phyloP scores from a whole-genome alignment of 768 basidiomycete species.

The Auriscalpium microsporum region DNA sequence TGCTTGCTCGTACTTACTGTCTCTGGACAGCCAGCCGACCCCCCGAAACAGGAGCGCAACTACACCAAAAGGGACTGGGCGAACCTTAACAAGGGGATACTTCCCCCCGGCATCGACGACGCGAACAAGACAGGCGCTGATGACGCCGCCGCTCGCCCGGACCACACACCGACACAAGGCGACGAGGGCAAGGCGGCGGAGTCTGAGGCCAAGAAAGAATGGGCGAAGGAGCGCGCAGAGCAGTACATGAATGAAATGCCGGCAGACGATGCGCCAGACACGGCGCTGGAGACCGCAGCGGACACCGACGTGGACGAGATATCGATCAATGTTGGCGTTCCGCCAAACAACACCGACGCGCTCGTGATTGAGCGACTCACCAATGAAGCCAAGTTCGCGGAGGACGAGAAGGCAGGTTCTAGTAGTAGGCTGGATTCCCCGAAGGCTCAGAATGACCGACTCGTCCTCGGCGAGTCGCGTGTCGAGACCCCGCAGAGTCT shows the following conservation, averaged over 20 bases:
- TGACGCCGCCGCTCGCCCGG: background rate
- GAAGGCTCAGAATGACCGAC: too few relatives aligned
- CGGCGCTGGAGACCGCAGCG: background rate
- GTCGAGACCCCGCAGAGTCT: background rate
- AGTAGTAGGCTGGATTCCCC: too few relatives aligned
- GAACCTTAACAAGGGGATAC: background rate
- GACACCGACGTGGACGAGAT: background rate
- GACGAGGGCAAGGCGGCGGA: background rate
- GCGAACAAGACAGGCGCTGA: background rate
- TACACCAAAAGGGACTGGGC: slow-evolving; percentile 34
- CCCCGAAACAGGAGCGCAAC: slow-evolving; percentile 40
- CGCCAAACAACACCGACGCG: background rate
- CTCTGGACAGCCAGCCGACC: slow-evolving; percentile 40
- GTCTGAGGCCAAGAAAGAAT: slow-evolving; percentile 29
- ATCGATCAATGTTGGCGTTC: background rate
- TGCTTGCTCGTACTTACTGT: slow-evolving; percentile 74
- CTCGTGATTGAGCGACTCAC: background rate
- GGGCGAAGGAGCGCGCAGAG: slow-evolving; percentile 39
- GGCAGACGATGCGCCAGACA: slow-evolving; percentile 24
- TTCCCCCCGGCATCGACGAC: background rate
- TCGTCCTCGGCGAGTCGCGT: background rate
- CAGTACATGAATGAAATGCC: slow-evolving; percentile 42
- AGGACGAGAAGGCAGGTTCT: too few relatives aligned
- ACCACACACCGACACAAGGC: background rate
- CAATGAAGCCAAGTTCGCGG: background rate